Conservation (phyloP, 164 flowering plant species). For the Tinospora cordifolia region DNA sequence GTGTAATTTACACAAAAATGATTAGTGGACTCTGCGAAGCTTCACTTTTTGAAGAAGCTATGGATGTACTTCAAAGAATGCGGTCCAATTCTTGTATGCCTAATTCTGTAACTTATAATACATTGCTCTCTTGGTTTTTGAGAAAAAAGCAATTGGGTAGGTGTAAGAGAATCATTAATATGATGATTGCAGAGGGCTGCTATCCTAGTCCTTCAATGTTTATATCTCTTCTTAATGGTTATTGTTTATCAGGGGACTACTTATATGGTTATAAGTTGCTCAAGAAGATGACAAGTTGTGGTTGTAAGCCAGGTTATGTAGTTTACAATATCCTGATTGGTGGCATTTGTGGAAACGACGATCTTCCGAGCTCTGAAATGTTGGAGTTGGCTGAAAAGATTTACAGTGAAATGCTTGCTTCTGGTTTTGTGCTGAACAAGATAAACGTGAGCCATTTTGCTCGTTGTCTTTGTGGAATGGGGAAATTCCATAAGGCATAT, state of each 20-base stretch:
- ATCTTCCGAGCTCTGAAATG: constrained; percentile 41
- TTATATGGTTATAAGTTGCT: constrained; percentile 72
- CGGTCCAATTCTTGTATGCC: constrained; percentile 67
- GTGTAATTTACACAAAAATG: constrained; percentile 67
- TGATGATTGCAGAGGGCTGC: constrained; percentile 90
- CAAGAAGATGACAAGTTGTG: constrained; percentile 58
- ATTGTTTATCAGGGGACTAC: constrained; percentile 56
- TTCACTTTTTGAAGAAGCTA: constrained; percentile 85
- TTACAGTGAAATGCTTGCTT: constrained; percentile 64
- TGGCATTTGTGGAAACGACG: constrained; percentile 65
- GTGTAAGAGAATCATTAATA: constrained; percentile 77
- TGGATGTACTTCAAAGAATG: constrained; percentile 69
- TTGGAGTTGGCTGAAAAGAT: constrained; percentile 71
- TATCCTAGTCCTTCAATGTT: constrained; percentile 62
- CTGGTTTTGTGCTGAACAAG: constrained; percentile 61
- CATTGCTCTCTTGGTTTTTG: constrained; percentile 61
- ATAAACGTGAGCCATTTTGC: constrained; percentile 62
- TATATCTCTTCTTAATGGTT: constrained; percentile 74
- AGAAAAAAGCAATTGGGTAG: constrained; percentile 58
- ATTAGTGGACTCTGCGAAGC: constrained; percentile 88
- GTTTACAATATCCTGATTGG: constrained; percentile 81
- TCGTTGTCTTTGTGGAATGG: constrained; percentile 66
- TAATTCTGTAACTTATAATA: constrained; percentile 66
- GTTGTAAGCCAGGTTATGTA: constrained; percentile 68
- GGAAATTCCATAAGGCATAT: constrained; percentile 71